Evolutionary conservation across 495 filamentous ascomycete species (phyloP), one percentile per base, ranked within the genome.

Genomic region (Usnea hakonensis): DNA sequence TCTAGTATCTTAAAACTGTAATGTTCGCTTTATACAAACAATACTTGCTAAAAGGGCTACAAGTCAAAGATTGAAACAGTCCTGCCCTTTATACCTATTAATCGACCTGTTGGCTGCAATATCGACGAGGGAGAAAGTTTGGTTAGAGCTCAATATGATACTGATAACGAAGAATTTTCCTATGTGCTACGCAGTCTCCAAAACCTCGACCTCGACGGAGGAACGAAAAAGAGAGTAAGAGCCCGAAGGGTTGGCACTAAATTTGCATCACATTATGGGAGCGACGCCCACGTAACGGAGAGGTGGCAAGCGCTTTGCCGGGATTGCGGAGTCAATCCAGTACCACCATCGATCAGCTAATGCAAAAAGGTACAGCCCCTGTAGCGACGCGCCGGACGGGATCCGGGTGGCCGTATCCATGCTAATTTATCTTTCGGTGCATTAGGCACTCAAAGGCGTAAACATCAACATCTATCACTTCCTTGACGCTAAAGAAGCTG

Each of bases 401-500:
- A 54, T 54, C 13, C 50, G 26, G 0, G 10, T 54, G 50, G 50
- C 2, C 21, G 17, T 54, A 54, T 54, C 26, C 13, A 54, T 54
- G 50, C 50, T 33, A 33, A 33, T 32, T 9, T 54, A 13, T 54
- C 28, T 3, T 1, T 52, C 6, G n/a, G 30, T 28, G 14, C 26
- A 54, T 32, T n/a, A 54, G 50, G 50, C 50, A 13, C 50, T 54
- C 50, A 54, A 54, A 54, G 50, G 7, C 48, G 48, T 52, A 10
- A 52, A 52, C 6, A 52, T 52, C 48, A 52, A 52, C 23, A 52
- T 52, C 3, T 52, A 52, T 52, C 48, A 52, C 30, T 26, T 52
- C 48, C 48, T 54, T 13, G 50, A 54, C 13, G 50, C 50, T 13
- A 33, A 54, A 54, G 33, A 32, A 28, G 23, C 50, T 6, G 13